A percentile compares a stretch with the other conserved stretches of the same genome.
These are phyloP conservation scores for Penicillium sumatraense DNA, from an alignment of 2,329 filamentous ascomycete genomes.

Conservation along the genomic window DNA sequence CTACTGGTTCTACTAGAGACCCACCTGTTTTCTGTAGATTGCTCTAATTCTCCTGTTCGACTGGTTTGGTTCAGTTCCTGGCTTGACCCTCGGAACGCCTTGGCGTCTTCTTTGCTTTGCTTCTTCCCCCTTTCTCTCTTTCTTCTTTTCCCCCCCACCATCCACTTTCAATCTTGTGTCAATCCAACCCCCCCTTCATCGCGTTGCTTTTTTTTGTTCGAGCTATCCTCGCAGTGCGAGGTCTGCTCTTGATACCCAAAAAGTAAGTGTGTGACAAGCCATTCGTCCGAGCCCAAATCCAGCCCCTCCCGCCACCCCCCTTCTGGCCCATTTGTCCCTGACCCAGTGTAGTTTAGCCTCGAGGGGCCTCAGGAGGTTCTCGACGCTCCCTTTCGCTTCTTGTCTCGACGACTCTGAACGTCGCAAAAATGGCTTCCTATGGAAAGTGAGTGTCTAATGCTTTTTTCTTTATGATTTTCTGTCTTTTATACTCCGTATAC, in stretches of 20 bases:
- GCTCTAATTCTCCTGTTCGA: too few species aligned
- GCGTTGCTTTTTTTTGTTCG: conserved; percentile 10
- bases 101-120: conserved; percentile 10
- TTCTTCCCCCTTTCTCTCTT: conserved; percentile 12
- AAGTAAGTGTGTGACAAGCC: conserved; percentile 7
- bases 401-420: conserved; percentile 10
- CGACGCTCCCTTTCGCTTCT: conserved; percentile 27
- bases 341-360: conserved; percentile 10
- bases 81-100: conserved; percentile 7
- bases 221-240: conserved; percentile 32
- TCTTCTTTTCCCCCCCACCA: conserved; percentile 11
- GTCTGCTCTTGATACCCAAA: conserved; percentile 18
- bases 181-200: background rate
- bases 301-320: background rate
- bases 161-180: background rate
- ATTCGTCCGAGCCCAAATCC: too few species aligned
- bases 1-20: background rate
- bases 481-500: background rate
- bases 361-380: conserved; percentile 29
- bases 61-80: conserved; percentile 6
- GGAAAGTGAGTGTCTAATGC: conserved; percentile 42
- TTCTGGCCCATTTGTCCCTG: conserved; percentile 6
- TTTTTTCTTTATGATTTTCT: too few species aligned
- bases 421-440: conserved; percentile 36
- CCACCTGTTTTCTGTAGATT: conserved; percentile 30